Evolutionary conservation across 352 stramenopile species (phyloP), one percentile per base, ranked within the genome.

Genomic region (Globisporangium cederbergense): DNA sequence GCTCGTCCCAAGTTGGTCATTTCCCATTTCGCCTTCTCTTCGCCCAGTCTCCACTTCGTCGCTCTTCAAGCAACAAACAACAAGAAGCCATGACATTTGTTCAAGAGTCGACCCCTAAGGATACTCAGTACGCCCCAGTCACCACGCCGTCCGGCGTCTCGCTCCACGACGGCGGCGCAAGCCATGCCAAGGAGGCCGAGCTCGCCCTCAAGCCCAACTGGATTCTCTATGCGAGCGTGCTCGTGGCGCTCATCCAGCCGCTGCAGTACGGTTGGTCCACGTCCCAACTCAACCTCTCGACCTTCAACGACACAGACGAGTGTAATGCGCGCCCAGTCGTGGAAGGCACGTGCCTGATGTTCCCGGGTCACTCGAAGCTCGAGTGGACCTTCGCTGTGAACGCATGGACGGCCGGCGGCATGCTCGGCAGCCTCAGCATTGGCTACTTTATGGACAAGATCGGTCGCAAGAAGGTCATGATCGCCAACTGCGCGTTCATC

Each of bases 221-320:
- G 38, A 65, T 83, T 14, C 73, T 89, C 25, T 89, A 76, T 64
- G 62, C 72, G 20, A 92, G 79, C 45, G 64, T 79, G 4, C 40
- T 73, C 14, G 69, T 93, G 25, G 65, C 70, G 45, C 56, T 88
- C 47, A 59, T 91, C 38, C 76, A 80, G 52, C 60, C 78, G 7
- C 55, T 79, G 28, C 77, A 86, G 67, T 81, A 71, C 50, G 75
- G 77, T 25, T 86, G 77, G 84, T 81, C 76, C 7, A 77, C 80
- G 4, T 78, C 78, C 22, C 84, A 93, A 60, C 71, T 91, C 67
- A 86, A 86, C 67, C 66, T 78, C 32, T 69, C 69, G 16, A 65
- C 65, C 11, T 86, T 81, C 53, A 57, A 79, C 49, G 60, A 76
- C 65, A 46, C 70, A 28, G 59, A 66, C 34, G 73, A 70, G 14